A percentile compares a stretch with the other conserved stretches of the same genome.
Evolutionary conservation across 192 early-diverging fungal species (phyloP).

Genomic region (Podila epigama): DNA sequence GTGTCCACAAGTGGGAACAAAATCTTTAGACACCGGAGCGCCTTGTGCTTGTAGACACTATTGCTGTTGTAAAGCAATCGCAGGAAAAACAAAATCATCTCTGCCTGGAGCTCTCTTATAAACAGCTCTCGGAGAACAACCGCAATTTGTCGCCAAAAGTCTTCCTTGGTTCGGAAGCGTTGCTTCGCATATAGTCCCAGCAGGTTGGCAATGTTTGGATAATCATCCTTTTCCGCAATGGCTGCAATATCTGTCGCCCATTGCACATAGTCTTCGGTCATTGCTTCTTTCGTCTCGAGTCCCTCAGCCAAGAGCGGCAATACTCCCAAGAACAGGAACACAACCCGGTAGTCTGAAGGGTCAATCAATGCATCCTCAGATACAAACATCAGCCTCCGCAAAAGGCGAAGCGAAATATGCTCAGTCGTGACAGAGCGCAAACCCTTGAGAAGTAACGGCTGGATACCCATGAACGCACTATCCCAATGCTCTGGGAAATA

Average conservation of each 20-base stretch:
- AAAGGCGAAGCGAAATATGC: conserved; percentile 59
- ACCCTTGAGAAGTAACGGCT: conserved; percentile 76
- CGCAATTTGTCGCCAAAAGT: conserved; percentile 78
- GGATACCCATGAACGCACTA: conserved; percentile 76
- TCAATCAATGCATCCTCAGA: conserved; percentile 71
- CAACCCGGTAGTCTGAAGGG: conserved; percentile 54
- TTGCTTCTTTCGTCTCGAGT: conserved; percentile 64
- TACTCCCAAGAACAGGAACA: conserved; percentile 73
- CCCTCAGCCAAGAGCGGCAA: conserved; percentile 73
- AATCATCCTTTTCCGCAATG: conserved; percentile 58
- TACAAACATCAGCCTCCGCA: conserved; percentile 65
- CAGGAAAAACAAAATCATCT: conserved; percentile 68
- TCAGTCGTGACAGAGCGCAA: conserved; percentile 66
- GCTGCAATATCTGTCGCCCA: conserved; percentile 59
- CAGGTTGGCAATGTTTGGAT: conserved; percentile 59
- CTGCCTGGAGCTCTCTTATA: conserved; percentile 65
- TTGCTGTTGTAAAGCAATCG: conserved; percentile 68
- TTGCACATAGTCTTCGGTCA: conserved; percentile 54
- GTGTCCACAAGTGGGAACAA: conserved; percentile 66
- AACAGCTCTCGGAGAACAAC: conserved; percentile 65
- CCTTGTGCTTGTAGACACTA: conserved; percentile 66
- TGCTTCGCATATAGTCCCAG: conserved; percentile 69
- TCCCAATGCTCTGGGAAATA: conserved; percentile 80
- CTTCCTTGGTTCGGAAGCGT: conserved; percentile 70
- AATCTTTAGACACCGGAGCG: conserved; percentile 69